phyloP scores from a whole-genome alignment of 805 yeast genomes.

The Hanseniaspora lindneri region DNA sequence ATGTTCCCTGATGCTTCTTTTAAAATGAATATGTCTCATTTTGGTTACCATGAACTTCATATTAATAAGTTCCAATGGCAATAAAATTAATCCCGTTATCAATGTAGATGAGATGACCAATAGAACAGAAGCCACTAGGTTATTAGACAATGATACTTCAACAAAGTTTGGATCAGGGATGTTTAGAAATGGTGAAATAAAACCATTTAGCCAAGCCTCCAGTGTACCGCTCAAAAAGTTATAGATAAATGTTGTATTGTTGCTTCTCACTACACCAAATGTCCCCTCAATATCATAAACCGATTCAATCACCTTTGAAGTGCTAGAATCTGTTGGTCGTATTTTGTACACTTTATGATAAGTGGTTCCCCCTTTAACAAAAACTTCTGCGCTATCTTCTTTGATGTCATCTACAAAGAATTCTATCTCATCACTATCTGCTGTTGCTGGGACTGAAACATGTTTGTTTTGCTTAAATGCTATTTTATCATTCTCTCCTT shows the following conservation, averaged over 20 bases:
- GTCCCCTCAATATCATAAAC: conserved; percentile 60
- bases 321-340: conserved; percentile 48
- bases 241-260: conserved; percentile 67
- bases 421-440: neutral
- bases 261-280: conserved; percentile 58
- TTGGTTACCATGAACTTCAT: conserved; percentile 60
- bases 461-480: neutral
- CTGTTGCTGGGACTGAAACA: no score
- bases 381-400: neutral
- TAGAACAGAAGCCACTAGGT: conserved; percentile 54
- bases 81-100: conserved; percentile 54
- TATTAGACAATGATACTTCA: conserved; percentile 69
- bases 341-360: conserved; percentile 28
- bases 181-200: conserved; percentile 65
- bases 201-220: conserved; percentile 87
- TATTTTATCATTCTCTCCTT: neutral
- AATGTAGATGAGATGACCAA: conserved; percentile 62
- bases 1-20: conserved; percentile 63
- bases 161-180: conserved; percentile 84
- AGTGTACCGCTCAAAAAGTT: conserved; percentile 63
- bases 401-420: conserved; percentile 6
- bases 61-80: conserved; percentile 73
- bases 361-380: conserved; percentile 7
- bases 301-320: conserved; percentile 52
- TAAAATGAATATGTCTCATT: conserved; percentile 20